Evolutionary conservation across 306 rosid genomes (phyloP).

Genomic region (Fragaria nilgerrensis): DNA sequence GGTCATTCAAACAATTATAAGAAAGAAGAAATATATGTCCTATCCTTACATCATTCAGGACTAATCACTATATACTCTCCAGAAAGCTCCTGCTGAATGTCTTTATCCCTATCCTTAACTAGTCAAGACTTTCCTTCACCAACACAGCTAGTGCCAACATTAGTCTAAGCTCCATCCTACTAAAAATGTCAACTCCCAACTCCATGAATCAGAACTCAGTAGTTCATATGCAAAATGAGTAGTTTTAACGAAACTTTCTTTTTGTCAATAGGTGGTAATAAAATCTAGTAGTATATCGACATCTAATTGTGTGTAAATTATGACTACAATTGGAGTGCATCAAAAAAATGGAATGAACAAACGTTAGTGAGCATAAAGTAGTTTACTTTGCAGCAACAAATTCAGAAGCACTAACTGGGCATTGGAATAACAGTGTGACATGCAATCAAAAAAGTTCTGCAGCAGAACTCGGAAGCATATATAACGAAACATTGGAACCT

Average conservation of each 20-base stretch:
- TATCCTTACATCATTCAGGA: slow-evolving; percentile 35
- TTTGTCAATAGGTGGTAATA: not conserved
- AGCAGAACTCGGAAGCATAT: not conserved
- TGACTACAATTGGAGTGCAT: not conserved
- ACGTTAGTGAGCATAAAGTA: not conserved
- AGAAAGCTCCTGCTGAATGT: slow-evolving; percentile 31
- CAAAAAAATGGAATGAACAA: not conserved
- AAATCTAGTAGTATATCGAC: not conserved
- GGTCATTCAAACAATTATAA: slow-evolving; percentile 29
- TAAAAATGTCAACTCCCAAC: not conserved
- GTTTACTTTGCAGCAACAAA: not conserved
- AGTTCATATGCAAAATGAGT: not conserved
- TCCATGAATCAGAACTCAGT: not conserved
- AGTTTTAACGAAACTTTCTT: not conserved
- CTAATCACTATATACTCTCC: slow-evolving; percentile 24
- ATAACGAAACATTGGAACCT: not conserved
- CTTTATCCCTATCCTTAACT: slow-evolving; percentile 16
- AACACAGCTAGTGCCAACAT: not conserved
- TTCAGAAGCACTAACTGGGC: slow-evolving; percentile 3
- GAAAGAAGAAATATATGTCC: slow-evolving; percentile 24
- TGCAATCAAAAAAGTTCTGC: not conserved
- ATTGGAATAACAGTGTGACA: not conserved
- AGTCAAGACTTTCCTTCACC: not conserved
- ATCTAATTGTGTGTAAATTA: not conserved
- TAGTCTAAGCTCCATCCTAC: not conserved